Evolutionary conservation across 1,284 basidiomycete genomes (phyloP).

Genomic region (Neonothopanus nambi): DNA sequence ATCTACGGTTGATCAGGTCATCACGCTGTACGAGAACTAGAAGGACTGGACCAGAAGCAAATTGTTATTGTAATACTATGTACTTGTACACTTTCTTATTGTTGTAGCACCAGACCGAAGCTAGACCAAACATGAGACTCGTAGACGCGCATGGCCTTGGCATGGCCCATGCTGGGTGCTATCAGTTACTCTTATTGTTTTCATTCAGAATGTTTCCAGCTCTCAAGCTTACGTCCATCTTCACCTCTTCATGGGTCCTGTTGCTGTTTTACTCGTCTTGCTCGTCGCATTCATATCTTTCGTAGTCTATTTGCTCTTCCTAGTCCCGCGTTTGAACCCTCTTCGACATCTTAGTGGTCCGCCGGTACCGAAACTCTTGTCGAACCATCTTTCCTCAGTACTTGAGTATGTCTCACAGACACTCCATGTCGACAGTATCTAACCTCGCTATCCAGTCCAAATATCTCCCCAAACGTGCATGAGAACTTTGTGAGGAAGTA

Average conservation of each 20-base stretch:
- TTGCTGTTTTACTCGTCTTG: slow-evolving; percentile 13
- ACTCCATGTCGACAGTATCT: neutral
- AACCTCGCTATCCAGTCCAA: slow-evolving; percentile 43
- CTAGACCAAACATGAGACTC: too few relatives aligned
- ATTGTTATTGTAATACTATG: too few relatives aligned
- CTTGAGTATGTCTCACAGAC: slow-evolving; percentile 50
- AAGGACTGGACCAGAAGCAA: neutral
- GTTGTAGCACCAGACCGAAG: too few relatives aligned
- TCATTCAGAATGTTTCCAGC: too few relatives aligned
- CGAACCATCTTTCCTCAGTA: slow-evolving; percentile 52
- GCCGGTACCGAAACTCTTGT: slow-evolving; percentile 46
- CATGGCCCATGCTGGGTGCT: too few relatives aligned
- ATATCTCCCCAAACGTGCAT: slow-evolving; percentile 52
- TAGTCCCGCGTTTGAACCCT: slow-evolving; percentile 49
- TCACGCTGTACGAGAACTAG: slow-evolving; percentile 24
- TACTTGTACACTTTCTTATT: too few relatives aligned
- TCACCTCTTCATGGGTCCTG: too few relatives aligned
- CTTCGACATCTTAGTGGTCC: slow-evolving; percentile 61
- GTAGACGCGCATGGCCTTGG: too few relatives aligned
- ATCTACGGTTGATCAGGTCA: slow-evolving; percentile 27
- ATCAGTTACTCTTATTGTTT: too few relatives aligned
- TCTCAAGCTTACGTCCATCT: too few relatives aligned
- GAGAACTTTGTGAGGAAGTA: slow-evolving; percentile 52
- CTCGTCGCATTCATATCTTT: slow-evolving; percentile 26
- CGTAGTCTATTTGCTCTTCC: slow-evolving; percentile 31